These are phyloP conservation scores for Andrographis paniculata DNA, from an alignment of 305 asterid species.

Conservation along the genomic window DNA sequence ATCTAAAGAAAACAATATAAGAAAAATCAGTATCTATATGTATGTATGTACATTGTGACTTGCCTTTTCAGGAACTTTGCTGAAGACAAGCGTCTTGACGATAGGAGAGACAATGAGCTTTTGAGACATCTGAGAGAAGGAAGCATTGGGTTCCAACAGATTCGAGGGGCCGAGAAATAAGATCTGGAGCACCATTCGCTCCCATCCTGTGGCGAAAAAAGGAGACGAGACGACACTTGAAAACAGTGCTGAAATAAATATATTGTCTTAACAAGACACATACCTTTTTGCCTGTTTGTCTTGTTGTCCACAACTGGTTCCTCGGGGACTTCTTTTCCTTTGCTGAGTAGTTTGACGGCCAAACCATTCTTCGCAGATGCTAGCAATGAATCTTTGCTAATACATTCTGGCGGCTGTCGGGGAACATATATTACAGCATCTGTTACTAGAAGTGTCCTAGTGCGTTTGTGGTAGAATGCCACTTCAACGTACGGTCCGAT, in stretches of 20 bases:
- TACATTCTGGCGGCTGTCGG: slow-evolving; percentile 73
- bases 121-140: slow-evolving; percentile 91
- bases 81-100: slow-evolving; percentile 84
- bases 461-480: slow-evolving; percentile 85
- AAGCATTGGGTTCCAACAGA: slow-evolving; percentile 82
- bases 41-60: no score
- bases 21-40: no score
- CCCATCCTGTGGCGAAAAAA: slow-evolving; percentile 58
- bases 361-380: slow-evolving; percentile 80
- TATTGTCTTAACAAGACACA: background rate
- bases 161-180: slow-evolving; percentile 97
- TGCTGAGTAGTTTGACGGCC: slow-evolving; percentile 89
- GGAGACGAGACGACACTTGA: background rate
- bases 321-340: slow-evolving; percentile 72
- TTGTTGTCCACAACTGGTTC: slow-evolving; percentile 76
- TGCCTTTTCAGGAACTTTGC: slow-evolving; percentile 88
- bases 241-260: slow-evolving; percentile 5
- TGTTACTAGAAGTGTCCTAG: slow-evolving; percentile 72
- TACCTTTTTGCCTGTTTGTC: slow-evolving; percentile 71
- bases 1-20: no score
- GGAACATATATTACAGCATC: slow-evolving; percentile 96
- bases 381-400: slow-evolving; percentile 74
- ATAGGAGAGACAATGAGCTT: slow-evolving; percentile 94
- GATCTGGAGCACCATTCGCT: slow-evolving; percentile 97
- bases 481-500: slow-evolving; percentile 97